Evolutionary conservation across 2,329 filamentous ascomycete species (phyloP).

Genomic region (Cyclaneusma minus): DNA sequence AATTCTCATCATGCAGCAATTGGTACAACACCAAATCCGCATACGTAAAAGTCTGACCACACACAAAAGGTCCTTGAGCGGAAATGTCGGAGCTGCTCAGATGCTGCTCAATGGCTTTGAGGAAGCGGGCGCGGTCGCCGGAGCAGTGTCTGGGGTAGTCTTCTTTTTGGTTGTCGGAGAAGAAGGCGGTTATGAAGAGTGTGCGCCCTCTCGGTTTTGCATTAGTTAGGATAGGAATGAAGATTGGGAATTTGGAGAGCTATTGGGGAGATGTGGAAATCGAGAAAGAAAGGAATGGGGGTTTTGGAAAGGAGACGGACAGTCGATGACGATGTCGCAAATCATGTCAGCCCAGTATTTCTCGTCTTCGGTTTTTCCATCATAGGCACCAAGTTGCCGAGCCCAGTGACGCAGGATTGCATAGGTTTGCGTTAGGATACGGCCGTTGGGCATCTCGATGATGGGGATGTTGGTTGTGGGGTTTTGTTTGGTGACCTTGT

Average conservation of each 20-base stretch:
- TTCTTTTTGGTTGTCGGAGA: constrained; percentile 12
- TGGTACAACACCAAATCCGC: constrained; percentile 16
- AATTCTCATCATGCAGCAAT: constrained; percentile 15
- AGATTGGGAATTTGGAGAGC: neutral
- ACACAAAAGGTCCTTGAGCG: constrained; percentile 14
- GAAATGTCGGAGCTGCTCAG: constrained; percentile 16
- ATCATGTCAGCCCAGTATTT: constrained; percentile 18
- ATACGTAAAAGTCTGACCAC: constrained; percentile 15
- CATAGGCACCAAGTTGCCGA: constrained; percentile 14
- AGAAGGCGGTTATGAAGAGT: constrained; percentile 16
- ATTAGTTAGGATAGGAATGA: too few species aligned
- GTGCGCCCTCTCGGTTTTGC: too few species aligned
- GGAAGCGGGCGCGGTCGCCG: constrained; percentile 8
- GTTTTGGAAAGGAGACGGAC: constrained; percentile 3
- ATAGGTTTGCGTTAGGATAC: constrained; percentile 18
- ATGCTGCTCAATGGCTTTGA: constrained; percentile 21
- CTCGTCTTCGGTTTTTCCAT: constrained; percentile 16
- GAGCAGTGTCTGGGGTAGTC: constrained; percentile 14
- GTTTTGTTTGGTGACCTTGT: constrained; percentile 12
- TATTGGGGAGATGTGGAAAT: neutral
- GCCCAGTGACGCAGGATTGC: constrained; percentile 17
- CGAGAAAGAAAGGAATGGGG: neutral
- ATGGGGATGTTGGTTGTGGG: constrained; percentile 14
- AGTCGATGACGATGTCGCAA: constrained; percentile 17
- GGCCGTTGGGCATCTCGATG: constrained; percentile 14